Conservation (phyloP, 225 moss, liverwort and hornwort genomes). For the Climacium dendroides region DNA sequence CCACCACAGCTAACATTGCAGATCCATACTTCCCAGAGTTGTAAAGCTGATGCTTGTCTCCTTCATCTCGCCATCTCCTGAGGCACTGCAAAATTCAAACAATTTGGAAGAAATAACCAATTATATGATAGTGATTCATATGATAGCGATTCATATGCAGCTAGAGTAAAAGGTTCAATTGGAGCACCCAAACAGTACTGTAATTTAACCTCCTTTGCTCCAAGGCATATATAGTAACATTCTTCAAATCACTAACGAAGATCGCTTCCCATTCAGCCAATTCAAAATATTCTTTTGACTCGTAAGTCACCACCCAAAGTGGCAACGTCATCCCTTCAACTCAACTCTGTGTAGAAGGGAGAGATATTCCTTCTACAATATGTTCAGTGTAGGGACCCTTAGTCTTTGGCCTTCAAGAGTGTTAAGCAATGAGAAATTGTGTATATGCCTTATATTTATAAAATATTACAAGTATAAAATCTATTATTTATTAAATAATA, state of each 20-base stretch:
- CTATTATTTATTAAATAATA: neutral
- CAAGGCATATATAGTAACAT: neutral
- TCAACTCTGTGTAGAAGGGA: neutral
- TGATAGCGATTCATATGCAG: neutral
- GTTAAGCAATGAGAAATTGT: neutral
- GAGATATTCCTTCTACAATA: neutral
- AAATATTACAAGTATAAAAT: neutral
- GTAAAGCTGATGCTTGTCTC: slow-evolving; percentile 42
- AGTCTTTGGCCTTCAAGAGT: neutral
- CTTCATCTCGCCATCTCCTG: slow-evolving; percentile 74
- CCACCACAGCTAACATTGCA: slow-evolving; percentile 64
- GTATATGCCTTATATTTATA: neutral
- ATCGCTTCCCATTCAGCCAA: neutral
- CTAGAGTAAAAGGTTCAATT: neutral
- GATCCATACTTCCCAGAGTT: slow-evolving; percentile 93
- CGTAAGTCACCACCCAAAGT: neutral
- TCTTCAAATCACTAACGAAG: neutral
- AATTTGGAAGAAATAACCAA: neutral
- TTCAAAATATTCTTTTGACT: neutral
- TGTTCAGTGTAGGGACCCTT: neutral
- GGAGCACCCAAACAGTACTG: no score
- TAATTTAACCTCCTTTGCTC: neutral
- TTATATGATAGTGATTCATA: neutral
- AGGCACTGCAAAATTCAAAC: slow-evolving; percentile 39
- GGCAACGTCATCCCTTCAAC: neutral